Conservation (phyloP, 371 early-diverging fungal genomes). For the Smittium culicis region DNA sequence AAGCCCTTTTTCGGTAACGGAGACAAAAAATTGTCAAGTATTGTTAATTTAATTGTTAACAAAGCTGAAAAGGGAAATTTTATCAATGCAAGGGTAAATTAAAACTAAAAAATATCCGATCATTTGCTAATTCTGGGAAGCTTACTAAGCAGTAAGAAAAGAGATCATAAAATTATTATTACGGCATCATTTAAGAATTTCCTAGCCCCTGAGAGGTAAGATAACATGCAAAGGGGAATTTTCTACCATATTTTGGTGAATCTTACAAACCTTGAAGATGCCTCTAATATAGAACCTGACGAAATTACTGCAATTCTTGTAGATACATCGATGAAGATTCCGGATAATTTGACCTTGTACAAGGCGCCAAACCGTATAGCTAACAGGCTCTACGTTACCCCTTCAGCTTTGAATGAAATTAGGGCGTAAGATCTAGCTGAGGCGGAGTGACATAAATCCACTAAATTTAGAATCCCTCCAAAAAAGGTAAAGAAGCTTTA, state of each 20-base stretch:
- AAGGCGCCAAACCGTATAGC: background rate
- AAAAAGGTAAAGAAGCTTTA: background rate
- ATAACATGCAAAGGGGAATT: background rate
- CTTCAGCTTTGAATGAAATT: background rate
- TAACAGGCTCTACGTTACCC: background rate
- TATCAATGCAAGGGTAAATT: background rate
- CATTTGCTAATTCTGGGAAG: background rate
- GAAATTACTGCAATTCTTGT: background rate
- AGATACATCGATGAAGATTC: background rate
- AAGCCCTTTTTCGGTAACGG: background rate
- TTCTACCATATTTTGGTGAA: background rate
- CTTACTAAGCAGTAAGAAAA: background rate
- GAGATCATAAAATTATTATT: background rate
- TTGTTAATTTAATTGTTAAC: background rate
- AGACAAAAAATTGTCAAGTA: background rate
- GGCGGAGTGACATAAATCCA: background rate
- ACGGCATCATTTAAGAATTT: background rate
- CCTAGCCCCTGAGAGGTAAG: background rate
- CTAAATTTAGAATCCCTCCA: background rate
- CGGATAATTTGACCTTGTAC: background rate
- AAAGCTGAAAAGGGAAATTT: background rate
- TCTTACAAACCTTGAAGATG: background rate
- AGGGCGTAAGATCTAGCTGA: background rate
- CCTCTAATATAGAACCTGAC: background rate
- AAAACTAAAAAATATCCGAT: background rate